Conservation (phyloP, 139 green algal genomes). For the Tetradesmus obliquus region DNA sequence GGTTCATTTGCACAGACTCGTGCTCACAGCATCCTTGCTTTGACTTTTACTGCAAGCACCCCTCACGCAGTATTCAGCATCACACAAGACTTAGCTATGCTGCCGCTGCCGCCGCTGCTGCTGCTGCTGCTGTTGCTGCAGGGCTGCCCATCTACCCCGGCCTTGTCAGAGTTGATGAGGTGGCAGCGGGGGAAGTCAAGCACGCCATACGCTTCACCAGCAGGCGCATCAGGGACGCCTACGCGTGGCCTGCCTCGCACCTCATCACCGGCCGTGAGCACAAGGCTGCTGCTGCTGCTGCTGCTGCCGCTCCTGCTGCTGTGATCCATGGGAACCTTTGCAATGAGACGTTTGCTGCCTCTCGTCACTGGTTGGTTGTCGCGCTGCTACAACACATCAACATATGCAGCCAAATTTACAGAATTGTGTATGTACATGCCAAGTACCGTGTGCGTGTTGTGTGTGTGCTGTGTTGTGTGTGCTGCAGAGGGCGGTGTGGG, state of each 20-base stretch:
- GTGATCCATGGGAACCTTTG: not conserved
- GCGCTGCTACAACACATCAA: no score
- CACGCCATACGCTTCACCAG: not conserved
- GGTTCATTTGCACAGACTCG: not conserved
- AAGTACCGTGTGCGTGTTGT: no score
- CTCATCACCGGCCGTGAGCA: not conserved
- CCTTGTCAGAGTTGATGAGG: not conserved
- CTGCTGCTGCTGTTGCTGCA: not conserved
- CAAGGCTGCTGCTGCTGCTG: not conserved
- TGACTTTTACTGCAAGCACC: no score
- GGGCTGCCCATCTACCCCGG: not conserved
- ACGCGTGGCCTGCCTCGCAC: not conserved
- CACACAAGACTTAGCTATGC: not conserved
- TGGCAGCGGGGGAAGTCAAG: not conserved
- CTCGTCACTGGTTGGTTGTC: no score
- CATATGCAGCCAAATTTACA: no score
- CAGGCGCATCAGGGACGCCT: not conserved
- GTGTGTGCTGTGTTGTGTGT: no score
- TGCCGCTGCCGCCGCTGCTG: not conserved
- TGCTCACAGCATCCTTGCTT: no score
- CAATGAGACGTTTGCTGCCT: not conserved
- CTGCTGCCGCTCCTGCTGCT: not conserved
- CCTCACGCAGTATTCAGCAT: no score
- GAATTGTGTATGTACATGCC: no score
- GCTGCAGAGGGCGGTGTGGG: no score